Evolutionary conservation across 148 eudicot genomes (phyloP).

Genomic region (Cornus suecica): DNA sequence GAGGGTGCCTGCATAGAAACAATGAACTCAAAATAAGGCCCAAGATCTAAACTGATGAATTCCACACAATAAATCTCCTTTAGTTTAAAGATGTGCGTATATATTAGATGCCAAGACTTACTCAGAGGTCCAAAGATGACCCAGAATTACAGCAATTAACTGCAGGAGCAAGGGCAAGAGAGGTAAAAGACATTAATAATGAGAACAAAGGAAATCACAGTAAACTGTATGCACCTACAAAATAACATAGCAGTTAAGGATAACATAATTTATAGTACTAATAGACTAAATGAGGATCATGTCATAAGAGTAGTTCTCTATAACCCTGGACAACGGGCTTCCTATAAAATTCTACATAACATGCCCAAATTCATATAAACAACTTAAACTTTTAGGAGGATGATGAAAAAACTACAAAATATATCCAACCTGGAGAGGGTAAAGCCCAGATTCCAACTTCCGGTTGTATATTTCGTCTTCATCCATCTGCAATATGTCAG

Average conservation of each 20-base stretch:
- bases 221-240: background rate
- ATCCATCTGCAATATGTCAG: slow-evolving; percentile 64
- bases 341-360: background rate
- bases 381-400: background rate
- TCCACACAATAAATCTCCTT: background rate
- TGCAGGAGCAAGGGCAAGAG: slow-evolving; percentile 35
- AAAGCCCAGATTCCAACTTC: slow-evolving; percentile 90
- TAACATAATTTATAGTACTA: background rate
- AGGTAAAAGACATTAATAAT: background rate
- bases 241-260: background rate
- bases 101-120: slow-evolving; percentile 43
- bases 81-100: background rate
- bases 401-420: background rate
- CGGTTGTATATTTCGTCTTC: slow-evolving; percentile 87
- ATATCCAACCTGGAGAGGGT: slow-evolving; percentile 71
- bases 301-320: background rate
- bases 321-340: background rate
- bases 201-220: background rate
- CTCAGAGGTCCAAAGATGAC: slow-evolving; percentile 99
- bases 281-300: background rate
- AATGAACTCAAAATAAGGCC: slow-evolving; percentile 5
- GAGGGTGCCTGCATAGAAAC: slow-evolving; percentile 46
- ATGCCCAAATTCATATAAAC: background rate
- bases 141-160: slow-evolving; percentile 87
- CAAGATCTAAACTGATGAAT: slow-evolving; percentile 1